Evolutionary conservation across 805 yeast species (phyloP).

Genomic region (Candida broadrunensis): DNA sequence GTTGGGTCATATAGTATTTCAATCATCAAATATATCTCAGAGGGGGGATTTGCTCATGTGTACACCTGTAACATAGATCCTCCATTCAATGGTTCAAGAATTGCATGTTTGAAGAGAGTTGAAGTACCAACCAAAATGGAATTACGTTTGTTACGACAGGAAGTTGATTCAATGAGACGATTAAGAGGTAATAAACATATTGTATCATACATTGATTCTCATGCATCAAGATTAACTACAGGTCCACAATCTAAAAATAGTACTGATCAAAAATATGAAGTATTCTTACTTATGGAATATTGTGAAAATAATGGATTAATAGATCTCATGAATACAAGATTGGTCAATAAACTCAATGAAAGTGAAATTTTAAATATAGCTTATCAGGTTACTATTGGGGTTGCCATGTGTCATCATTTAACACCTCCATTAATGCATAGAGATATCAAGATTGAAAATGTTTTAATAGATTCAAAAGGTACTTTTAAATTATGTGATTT

Average conservation of each 20-base stretch:
- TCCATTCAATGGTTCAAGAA: constrained; percentile 46
- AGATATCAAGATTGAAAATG: constrained; percentile 82
- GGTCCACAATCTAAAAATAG: constrained; percentile 9
- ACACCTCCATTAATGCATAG: constrained; percentile 71
- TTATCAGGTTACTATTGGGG: constrained; percentile 69
- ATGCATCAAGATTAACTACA: constrained; percentile 68
- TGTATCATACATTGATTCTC: constrained; percentile 91
- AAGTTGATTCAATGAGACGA: constrained; percentile 96
- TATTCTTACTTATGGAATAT: constrained; percentile 75
- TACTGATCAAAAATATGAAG: constrained; percentile 60
- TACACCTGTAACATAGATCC: constrained; percentile 69
- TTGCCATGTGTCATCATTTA: constrained; percentile 74
- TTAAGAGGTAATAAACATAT: constrained; percentile 74
- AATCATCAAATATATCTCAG: constrained; percentile 70
- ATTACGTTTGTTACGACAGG: constrained; percentile 80
- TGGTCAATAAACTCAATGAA: constrained; percentile 65
- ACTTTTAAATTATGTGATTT: constrained; percentile 75
- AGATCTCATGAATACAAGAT: constrained; percentile 74
- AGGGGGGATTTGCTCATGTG: constrained; percentile 96
- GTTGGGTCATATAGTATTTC: constrained; percentile 82
- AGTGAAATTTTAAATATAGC: constrained; percentile 64
- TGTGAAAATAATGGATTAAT: constrained; percentile 74
- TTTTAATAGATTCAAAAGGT: constrained; percentile 56
- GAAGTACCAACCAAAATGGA: constrained; percentile 88
- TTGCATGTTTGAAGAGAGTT: constrained; percentile 91